Conservation (phyloP, 73 alveolate genomes). For the Breviolum minutum region DNA sequence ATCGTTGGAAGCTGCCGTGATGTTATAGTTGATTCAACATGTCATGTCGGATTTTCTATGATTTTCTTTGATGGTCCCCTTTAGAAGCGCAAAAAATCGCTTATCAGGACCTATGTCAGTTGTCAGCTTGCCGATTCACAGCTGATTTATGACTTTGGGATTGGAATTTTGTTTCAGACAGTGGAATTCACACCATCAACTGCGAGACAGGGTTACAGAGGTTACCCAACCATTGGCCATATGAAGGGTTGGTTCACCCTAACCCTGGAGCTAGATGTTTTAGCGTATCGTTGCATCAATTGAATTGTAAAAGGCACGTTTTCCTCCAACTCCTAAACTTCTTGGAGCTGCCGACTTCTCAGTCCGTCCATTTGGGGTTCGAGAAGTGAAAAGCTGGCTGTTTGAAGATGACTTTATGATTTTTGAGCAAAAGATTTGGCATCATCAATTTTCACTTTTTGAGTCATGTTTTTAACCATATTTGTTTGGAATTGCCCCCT, state of each 20-base stretch:
- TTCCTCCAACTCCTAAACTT: background rate
- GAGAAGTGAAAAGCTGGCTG: background rate
- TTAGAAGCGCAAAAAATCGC: too few relatives aligned
- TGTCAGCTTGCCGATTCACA: too few relatives aligned
- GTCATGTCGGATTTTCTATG: too few relatives aligned
- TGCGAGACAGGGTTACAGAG: too few relatives aligned
- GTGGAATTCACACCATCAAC: too few relatives aligned
- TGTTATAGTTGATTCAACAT: too few relatives aligned
- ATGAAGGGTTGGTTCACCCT: background rate
- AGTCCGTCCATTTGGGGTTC: background rate
- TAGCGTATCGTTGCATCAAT: background rate
- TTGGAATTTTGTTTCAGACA: too few relatives aligned
- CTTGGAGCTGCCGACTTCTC: background rate
- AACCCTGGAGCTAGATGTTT: background rate
- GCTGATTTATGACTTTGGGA: too few relatives aligned
- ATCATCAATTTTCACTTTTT: too few relatives aligned
- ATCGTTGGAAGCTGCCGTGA: background rate
- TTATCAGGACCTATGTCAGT: too few relatives aligned
- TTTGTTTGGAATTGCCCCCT: background rate
- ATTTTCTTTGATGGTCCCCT: too few relatives aligned
- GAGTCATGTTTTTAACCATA: background rate
- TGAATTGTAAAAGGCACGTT: background rate
- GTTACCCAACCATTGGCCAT: background rate
- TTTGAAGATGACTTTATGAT: background rate
- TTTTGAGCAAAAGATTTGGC: background rate